These are phyloP conservation scores for Musa schizocarpa DNA, from an alignment of 176 grass and related monocot species.

Conservation along the genomic window DNA sequence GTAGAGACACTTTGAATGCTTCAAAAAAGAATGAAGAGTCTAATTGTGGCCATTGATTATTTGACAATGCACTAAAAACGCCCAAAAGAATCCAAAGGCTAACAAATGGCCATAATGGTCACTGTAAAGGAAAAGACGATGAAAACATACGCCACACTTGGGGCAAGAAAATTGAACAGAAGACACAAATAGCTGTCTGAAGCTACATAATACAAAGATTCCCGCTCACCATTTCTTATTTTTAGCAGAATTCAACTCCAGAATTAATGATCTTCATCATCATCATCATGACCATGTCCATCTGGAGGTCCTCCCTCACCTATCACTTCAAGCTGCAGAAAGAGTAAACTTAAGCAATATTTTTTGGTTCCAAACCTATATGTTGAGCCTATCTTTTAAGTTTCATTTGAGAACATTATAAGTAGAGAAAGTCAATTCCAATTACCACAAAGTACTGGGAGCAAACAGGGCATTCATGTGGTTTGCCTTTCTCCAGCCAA, in stretches of 20 bases:
- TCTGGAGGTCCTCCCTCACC: constrained; percentile 84
- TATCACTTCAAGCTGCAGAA: constrained; percentile 85
- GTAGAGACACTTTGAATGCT: neutral
- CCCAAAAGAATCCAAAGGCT: no score
- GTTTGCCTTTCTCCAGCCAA: constrained; percentile 94
- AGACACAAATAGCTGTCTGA: neutral
- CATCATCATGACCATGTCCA: constrained; percentile 45
- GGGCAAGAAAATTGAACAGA: constrained; percentile 1
- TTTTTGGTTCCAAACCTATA: neutral
- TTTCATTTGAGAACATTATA: neutral
- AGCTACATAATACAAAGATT: neutral
- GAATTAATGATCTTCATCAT: constrained; percentile 50
- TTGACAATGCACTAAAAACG: neutral
- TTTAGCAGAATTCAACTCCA: neutral
- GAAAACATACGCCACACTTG: neutral
- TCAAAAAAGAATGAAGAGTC: neutral
- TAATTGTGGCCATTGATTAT: neutral
- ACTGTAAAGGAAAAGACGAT: neutral
- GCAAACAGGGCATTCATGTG: constrained; percentile 88
- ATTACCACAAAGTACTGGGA: constrained; percentile 94
- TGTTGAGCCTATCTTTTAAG: neutral
- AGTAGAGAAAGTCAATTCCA: constrained; percentile 12
- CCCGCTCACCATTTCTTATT: neutral
- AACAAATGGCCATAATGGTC: neutral
- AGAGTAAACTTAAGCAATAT: constrained; percentile 8